Base-by-base conservation (phyloP, 306 rosid genomes). In the Pterocarpus macrocarpus region DNA sequence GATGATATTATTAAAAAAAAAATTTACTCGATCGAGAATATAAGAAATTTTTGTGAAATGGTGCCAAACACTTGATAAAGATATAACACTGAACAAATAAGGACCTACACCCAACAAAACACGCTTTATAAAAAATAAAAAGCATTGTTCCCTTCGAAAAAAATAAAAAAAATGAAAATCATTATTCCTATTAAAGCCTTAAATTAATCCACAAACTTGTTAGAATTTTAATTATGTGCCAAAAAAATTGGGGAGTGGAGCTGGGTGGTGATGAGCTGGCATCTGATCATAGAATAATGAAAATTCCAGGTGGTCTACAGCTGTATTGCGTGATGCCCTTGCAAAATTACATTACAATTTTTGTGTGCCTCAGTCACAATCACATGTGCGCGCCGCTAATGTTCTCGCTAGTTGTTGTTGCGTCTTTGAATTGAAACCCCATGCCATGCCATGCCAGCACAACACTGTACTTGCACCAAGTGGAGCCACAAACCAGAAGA, bases 221-320 rank as follows among this genome's bases (percentile, higher is more conserved):
- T 55, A 55, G 61, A 4, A 55, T 15, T 30, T 52, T 15, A 52
- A 52, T 4, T 13, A n/a, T 3, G 34, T 9, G 14, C 1, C 28
- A 22, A 22, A 22, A 22, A 22, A 22, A n/a, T 22, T 5, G 7
- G 61, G 1, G 1, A 3, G 57, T 4, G 38, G 44, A 5, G 4
- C 3, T 0, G 68, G 2, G 15, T 6, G n/a, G 12, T 66, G 80
- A 73, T 85, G 89, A 85, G 93, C 91, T 91, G 93, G 86, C 87
- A 35, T 59, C 36, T 49, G 36, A 62, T 75, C 68, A 82, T 62
- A 61, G 38, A 69, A 39, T 43, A 43, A 52, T 53, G 61, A 57
- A 70, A 83, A 79, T 12, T 88, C 92, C 97, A 93, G 94, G 84
- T 90, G 92, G 82, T 90, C 15, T 30, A 91, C 90, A 91, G 97